Evolutionary conservation across 495 filamentous ascomycete species (phyloP).

Genomic region (Penicillium waksmanii): DNA sequence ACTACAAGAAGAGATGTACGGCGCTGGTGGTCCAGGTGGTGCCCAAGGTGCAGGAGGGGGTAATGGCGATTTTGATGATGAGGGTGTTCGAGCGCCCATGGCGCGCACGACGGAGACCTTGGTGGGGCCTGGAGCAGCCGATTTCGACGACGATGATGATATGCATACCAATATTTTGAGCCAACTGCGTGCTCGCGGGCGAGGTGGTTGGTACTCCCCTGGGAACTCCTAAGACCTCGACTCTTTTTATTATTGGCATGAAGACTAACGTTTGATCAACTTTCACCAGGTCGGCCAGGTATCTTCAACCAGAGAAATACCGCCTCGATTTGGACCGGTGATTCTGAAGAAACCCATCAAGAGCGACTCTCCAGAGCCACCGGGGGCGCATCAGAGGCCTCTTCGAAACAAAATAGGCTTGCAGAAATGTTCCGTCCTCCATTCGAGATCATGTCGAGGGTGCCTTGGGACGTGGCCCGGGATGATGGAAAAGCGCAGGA

Average conservation of each 20-base stretch:
- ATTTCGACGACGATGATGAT: constrained; percentile 61
- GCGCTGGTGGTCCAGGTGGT: constrained; percentile 43
- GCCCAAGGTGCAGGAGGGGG: constrained; percentile 7
- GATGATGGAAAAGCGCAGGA: constrained; percentile 79
- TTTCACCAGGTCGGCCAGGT: constrained; percentile 58
- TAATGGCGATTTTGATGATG: constrained; percentile 43
- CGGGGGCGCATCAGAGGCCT: constrained; percentile 73
- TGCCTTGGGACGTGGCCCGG: constrained; percentile 79
- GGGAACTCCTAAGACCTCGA: neutral
- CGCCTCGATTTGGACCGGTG: constrained; percentile 75
- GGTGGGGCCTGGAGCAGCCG: constrained; percentile 65
- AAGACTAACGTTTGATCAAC: constrained; percentile 15
- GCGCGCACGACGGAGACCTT: constrained; percentile 89
- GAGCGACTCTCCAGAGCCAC: constrained; percentile 63
- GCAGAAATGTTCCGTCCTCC: constrained; percentile 92
- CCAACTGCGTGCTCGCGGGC: constrained; percentile 62
- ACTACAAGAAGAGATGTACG: constrained; percentile 90
- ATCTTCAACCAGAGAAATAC: constrained; percentile 85
- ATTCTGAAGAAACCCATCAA: constrained; percentile 48
- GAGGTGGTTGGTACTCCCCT: constrained; percentile 42
- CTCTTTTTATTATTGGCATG: neutral
- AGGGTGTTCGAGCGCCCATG: constrained; percentile 86
- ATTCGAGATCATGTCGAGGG: constrained; percentile 76
- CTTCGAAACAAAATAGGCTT: constrained; percentile 70
- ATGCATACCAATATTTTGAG: constrained; percentile 66